phyloP scores from a whole-genome alignment of 2,329 filamentous ascomycete species.

The Claviceps humidiphila region DNA sequence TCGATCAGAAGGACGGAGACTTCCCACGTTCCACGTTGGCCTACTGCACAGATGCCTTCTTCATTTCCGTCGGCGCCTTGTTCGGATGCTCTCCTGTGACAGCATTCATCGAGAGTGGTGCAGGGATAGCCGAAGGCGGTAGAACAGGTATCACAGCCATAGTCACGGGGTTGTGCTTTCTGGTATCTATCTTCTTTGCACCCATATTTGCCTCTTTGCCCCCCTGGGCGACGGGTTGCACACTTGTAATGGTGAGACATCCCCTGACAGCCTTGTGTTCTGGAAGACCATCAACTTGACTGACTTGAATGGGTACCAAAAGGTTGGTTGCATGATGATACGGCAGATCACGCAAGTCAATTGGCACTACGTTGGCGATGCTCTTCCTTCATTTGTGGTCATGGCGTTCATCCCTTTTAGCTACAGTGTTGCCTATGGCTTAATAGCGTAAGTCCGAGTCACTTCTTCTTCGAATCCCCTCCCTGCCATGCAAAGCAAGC shows the following conservation, averaged over 20 bases:
- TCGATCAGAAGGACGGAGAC: conserved; percentile 55
- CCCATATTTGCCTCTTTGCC: conserved; percentile 67
- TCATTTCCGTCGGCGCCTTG: conserved; percentile 57
- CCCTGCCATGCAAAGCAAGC: neutral
- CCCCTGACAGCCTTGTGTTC: neutral
- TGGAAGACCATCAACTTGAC: neutral
- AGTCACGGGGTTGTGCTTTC: conserved; percentile 54
- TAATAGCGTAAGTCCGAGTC: conserved; percentile 49
- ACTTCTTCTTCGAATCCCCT: neutral
- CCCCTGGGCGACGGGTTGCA: conserved; percentile 65
- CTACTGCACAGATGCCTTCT: conserved; percentile 57
- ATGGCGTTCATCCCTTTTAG: conserved; percentile 66
- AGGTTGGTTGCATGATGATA: conserved; percentile 68
- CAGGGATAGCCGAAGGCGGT: conserved; percentile 63
- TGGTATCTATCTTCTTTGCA: conserved; percentile 61
- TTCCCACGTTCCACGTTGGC: conserved; percentile 77
- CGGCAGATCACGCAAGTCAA: conserved; percentile 62
- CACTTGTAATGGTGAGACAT: conserved; percentile 45
- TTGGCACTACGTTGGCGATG: conserved; percentile 64
- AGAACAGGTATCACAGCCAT: conserved; percentile 61
- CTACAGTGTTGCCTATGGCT: conserved; percentile 65
- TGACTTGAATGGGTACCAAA: neutral
- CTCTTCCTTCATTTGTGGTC: conserved; percentile 62
- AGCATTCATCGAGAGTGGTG: conserved; percentile 62
- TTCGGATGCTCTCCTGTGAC: conserved; percentile 60